These are phyloP conservation scores for Dalbergia cultrata DNA, from an alignment of 306 rosid species.

Conservation along the genomic window DNA sequence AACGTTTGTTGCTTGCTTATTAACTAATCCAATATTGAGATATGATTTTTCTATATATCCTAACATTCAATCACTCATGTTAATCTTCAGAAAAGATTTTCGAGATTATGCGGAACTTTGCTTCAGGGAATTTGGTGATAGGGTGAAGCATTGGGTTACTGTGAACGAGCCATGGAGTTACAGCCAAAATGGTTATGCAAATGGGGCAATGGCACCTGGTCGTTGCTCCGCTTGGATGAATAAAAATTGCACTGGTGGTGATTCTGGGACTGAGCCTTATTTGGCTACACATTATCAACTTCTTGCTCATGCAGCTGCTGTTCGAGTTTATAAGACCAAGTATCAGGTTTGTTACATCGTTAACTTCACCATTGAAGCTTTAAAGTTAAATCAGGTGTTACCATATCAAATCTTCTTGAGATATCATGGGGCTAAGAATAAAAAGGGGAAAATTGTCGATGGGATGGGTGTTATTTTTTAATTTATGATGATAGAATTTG, in stretches of 20 bases:
- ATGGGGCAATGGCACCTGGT: constrained; percentile 44
- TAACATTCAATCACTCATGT: neutral
- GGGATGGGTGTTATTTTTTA: neutral
- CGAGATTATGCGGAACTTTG: constrained; percentile 45
- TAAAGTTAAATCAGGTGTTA: neutral
- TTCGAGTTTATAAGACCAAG: constrained; percentile 30
- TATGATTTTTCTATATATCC: neutral
- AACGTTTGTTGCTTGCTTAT: neutral
- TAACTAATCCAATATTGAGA: neutral
- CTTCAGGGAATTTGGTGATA: constrained; percentile 60
- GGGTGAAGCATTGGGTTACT: constrained; percentile 73
- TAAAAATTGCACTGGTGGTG: constrained; percentile 42
- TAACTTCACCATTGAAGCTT: neutral
- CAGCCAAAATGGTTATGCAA: constrained; percentile 53
- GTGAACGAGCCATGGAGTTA: constrained; percentile 61
- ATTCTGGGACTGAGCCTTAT: constrained; percentile 43
- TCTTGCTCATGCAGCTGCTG: constrained; percentile 48
- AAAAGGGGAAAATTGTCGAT: neutral
- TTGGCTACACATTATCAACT: constrained; percentile 38
- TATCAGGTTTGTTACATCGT: constrained; percentile 29
- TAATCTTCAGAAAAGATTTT: constrained; percentile 45
- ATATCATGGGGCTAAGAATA: neutral
- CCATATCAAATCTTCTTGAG: neutral
- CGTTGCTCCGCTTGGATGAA: constrained; percentile 49
- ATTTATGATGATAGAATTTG: neutral